Percentiles rank a stretch among this genome's conserved stretches.
Evolutionary conservation across 371 early-diverging fungal species (phyloP).

Genomic region (Rhizomucor miehei): DNA sequence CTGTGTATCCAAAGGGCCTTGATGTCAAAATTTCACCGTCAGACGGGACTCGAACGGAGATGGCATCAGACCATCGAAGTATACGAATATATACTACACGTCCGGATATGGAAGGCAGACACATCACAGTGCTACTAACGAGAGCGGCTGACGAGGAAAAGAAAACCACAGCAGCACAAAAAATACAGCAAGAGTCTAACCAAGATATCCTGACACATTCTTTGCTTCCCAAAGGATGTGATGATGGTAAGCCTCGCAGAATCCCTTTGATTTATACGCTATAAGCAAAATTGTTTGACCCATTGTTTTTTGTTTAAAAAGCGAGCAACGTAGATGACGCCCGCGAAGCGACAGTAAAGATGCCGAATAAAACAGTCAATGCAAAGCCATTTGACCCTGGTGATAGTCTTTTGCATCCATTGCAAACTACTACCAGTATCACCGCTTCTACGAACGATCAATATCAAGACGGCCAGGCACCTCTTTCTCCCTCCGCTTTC

Average conservation of each 20-base stretch:
- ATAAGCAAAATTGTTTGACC: too few relatives aligned
- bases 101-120: slow-evolving; percentile 37
- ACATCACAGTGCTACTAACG: slow-evolving; percentile 25
- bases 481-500: slow-evolving; percentile 1
- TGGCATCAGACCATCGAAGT: slow-evolving; percentile 20
- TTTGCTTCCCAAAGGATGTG: slow-evolving; percentile 1
- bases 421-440: not conserved
- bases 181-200: slow-evolving; percentile 9
- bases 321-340: not conserved
- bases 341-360: not conserved
- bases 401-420: slow-evolving; percentile 5
- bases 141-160: not conserved
- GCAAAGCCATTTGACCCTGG: not conserved
- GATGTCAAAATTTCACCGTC: slow-evolving; percentile 33
- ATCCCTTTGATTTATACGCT: too few relatives aligned
- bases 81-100: slow-evolving; percentile 36
- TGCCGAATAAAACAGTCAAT: not conserved
- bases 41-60: slow-evolving; percentile 25
- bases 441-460: too few relatives aligned
- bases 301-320: not conserved
- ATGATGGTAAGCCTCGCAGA: not conserved
- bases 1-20: slow-evolving; percentile 38
- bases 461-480: not conserved
- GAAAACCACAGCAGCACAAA: not conserved
- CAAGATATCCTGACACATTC: slow-evolving; percentile 6